These are phyloP conservation scores for Aegilops umbellulata DNA, from an alignment of 176 grass and related monocot genomes.

Conservation along the genomic window DNA sequence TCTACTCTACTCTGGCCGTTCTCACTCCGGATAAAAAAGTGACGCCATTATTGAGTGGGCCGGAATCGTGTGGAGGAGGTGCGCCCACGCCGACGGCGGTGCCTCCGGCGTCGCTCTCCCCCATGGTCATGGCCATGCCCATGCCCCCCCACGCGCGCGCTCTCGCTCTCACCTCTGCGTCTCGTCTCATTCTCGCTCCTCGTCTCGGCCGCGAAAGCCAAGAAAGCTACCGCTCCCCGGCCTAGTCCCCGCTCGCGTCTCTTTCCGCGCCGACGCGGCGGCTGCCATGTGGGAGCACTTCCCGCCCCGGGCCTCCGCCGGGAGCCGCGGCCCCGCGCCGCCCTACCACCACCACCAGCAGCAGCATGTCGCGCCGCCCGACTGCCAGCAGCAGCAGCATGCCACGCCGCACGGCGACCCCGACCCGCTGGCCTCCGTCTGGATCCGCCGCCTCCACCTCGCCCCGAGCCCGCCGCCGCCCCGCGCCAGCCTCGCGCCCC, in stretches of 20 bases:
- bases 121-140: neutral
- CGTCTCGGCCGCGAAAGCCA: neutral
- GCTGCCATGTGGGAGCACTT: slow-evolving; percentile 40
- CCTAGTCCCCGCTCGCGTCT: neutral
- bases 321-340: slow-evolving; percentile 12
- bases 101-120: neutral
- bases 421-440: slow-evolving; percentile 51
- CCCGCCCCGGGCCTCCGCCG: slow-evolving; percentile 35
- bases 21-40: neutral
- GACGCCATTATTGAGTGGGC: neutral
- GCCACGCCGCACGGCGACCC: neutral
- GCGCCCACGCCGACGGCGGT: too few relatives aligned
- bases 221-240: neutral
- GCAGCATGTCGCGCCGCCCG: too few relatives aligned
- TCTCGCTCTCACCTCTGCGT: neutral
- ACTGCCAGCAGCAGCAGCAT: neutral
- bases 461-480: slow-evolving; percentile 2
- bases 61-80: neutral
- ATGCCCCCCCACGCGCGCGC: neutral
- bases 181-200: neutral
- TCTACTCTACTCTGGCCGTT: neutral
- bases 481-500: neutral
- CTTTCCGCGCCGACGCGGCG: neutral
- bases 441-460: slow-evolving; percentile 62
- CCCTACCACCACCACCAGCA: neutral